Percentiles rank a stretch among this genome's conserved stretches.
These are phyloP conservation scores for Trametes punicea DNA, from an alignment of 768 basidiomycete species.

Conservation along the genomic window DNA sequence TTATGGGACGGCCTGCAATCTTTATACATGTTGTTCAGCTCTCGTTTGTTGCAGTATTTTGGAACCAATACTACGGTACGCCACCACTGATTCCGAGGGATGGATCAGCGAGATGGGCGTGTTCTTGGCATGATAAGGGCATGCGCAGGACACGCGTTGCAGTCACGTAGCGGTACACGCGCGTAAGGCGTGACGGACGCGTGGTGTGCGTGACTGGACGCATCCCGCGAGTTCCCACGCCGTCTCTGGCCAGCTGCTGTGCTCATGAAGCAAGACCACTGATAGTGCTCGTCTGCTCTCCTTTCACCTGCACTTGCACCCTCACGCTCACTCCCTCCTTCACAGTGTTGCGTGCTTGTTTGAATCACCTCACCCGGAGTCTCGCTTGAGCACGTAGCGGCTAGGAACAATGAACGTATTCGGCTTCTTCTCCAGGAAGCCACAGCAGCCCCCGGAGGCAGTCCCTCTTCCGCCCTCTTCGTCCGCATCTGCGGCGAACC, in stretches of 20 bases:
- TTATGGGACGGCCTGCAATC: not conserved
- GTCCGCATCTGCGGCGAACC: conserved; percentile 13
- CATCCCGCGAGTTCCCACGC: conserved; percentile 2
- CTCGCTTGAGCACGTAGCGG: not conserved
- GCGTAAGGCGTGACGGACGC: conserved; percentile 12
- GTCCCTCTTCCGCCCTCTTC: conserved; percentile 20
- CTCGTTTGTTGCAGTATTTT: not conserved
- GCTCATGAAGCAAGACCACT: not conserved
- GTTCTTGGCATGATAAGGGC: not conserved
- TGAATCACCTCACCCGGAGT: not conserved
- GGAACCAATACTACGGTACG: not conserved
- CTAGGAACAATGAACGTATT: conserved; percentile 25
- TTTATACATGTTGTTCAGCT: not conserved
- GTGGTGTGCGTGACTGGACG: conserved; percentile 8
- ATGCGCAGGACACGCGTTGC: conserved; percentile 9
- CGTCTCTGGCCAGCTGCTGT: not conserved
- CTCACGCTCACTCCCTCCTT: not conserved
- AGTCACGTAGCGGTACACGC: conserved; percentile 14
- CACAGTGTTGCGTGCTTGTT: not conserved
- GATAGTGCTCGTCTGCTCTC: too few relatives aligned
- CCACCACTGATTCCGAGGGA: conserved; percentile 1
- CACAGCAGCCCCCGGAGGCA: conserved; percentile 13
- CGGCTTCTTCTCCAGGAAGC: conserved; percentile 26
- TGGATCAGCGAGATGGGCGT: not conserved
- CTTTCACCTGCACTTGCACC: too few relatives aligned